Evolutionary conservation across 306 rosid species (phyloP).

Genomic region (Prunus salicina): DNA sequence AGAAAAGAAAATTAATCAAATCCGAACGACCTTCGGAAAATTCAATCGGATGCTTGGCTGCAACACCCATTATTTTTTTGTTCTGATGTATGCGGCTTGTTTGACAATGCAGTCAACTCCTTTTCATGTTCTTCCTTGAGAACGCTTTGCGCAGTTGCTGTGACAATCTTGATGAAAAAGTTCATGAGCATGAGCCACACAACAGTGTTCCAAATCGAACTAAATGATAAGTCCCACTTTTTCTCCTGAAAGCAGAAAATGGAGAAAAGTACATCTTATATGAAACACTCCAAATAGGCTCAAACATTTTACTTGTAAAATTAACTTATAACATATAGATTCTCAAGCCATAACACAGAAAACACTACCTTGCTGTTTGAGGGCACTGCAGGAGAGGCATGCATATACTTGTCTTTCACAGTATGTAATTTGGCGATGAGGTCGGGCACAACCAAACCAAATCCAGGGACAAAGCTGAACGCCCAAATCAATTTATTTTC

Average conservation of each 20-base stretch:
- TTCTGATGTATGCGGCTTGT: constrained; percentile 1
- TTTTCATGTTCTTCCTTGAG: constrained; percentile 53
- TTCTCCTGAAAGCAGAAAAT: constrained; percentile 35
- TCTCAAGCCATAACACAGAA: not conserved
- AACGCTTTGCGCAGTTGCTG: constrained; percentile 54
- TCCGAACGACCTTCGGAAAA: not conserved
- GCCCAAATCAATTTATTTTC: constrained; percentile 61
- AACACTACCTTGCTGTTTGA: constrained; percentile 45
- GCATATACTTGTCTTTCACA: constrained; percentile 53
- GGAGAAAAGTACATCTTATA: not conserved
- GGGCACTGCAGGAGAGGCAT: constrained; percentile 36
- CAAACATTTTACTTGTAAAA: not conserved
- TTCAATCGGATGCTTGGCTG: constrained; percentile 20
- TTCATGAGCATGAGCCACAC: constrained; percentile 77
- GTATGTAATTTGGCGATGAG: constrained; percentile 44
- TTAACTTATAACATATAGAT: not conserved
- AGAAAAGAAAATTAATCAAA: too few relatives aligned
- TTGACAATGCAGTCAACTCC: constrained; percentile 33
- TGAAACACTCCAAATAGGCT: not conserved
- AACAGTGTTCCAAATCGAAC: constrained; percentile 58
- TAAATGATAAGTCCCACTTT: constrained; percentile 58
- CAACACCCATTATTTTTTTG: not conserved
- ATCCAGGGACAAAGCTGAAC: constrained; percentile 53
- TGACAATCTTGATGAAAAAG: constrained; percentile 65
- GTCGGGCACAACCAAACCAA: constrained; percentile 39